Conservation (phyloP, 148 eudicot genomes). For the Silene conica region DNA sequence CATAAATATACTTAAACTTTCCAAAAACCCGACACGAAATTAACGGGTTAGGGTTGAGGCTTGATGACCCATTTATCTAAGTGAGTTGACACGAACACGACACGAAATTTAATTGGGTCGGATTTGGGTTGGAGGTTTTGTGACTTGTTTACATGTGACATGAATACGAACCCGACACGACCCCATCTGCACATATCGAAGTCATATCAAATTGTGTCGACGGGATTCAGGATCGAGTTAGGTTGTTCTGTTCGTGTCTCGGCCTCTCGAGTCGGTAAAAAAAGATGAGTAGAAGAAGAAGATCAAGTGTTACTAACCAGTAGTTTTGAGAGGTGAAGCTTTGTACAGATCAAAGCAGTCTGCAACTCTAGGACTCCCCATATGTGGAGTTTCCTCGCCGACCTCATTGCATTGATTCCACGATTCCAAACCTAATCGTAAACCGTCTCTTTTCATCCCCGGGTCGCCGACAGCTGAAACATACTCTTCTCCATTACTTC, state of each 20-base stretch:
- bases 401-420: slow-evolving; percentile 59
- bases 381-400: slow-evolving; percentile 33
- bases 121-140: too few species aligned
- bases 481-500: slow-evolving; percentile 2
- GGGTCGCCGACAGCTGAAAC: slow-evolving; percentile 35
- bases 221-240: not conserved
- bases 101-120: too few species aligned
- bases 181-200: not conserved
- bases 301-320: slow-evolving; percentile 14
- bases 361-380: slow-evolving; percentile 37
- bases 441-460: slow-evolving; percentile 38
- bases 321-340: slow-evolving; percentile 9
- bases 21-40: too few species aligned
- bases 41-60: too few species aligned
- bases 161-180: too few species aligned
- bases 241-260: not conserved
- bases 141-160: too few species aligned
- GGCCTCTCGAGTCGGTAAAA: too few species aligned
- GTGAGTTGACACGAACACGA: too few species aligned
- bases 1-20: too few species aligned
- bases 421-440: slow-evolving; percentile 38
- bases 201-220: not conserved
- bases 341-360: slow-evolving; percentile 32
- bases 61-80: too few species aligned
- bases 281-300: too few species aligned